Base-by-base conservation (phyloP, 805 yeast genomes). In the Kazachstania bromeliacearum region DNA sequence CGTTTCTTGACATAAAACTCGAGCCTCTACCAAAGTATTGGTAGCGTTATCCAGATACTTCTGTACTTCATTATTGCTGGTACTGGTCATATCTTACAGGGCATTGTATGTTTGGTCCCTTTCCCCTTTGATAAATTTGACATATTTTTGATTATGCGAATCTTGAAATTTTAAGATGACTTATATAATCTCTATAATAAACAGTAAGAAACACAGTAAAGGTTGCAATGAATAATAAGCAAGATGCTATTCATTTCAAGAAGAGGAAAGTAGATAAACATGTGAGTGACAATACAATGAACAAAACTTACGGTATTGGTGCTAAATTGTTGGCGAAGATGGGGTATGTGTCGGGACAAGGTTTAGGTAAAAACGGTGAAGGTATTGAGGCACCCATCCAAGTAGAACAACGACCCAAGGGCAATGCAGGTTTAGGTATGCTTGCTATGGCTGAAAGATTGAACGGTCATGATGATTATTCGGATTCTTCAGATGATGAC, bases 261-360 rank as follows among this genome's bases (percentile, higher is more conserved):
- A n/a, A n/a, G n/a, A n/a, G n/a, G n/a, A n/a, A n/a, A n/a, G n/a
- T n/a, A n/a, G n/a, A n/a, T n/a, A n/a, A n/a, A n/a, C n/a, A n/a
- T n/a, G n/a, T n/a, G n/a, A n/a, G n/a, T n/a, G n/a, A n/a, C n/a
- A n/a, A 23, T n/a, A 23, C 26, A n/a, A 23, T 23, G 26, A 23
- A 23, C 26, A 23, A 23, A 10, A n/a, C 26, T 2, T 87, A 88
- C 52, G 97, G 97, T 5, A 74, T 85, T 26, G 97, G 97, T 25
- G 95, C 95, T 3, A 60, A 69, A 34, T 61, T 89, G 34, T 57
- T 89, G 62, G 67, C 75, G 41, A 71, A 76, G 43, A 88, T 89
- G 97, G 98, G 98, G 0, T 88, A 84, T 58, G 68, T 70, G 6
- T 72, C 71, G 28, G 97, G 98, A 0, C 66, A 71, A 48, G 97